Base-by-base conservation (phyloP, 208 protist species). In the Trypanosoma platydactyli region DNA sequence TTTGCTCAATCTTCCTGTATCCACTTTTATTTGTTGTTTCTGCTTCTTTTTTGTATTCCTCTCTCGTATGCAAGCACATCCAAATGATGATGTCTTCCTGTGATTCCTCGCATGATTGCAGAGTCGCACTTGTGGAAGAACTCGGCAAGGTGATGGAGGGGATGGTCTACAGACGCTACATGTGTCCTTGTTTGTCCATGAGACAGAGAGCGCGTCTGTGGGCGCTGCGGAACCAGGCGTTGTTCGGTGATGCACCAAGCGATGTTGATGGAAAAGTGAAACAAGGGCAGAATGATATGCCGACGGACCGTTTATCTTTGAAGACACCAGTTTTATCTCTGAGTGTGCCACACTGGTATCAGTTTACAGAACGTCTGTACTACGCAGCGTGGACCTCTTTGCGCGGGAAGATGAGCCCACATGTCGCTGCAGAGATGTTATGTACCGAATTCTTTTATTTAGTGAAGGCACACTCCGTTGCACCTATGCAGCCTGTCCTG, bases 381-480 rank as follows among this genome's bases (percentile, higher is more conserved):
- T 79, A 75, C 29, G 25, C 35, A 27, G 61, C 55, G 45, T 92
- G 86, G 86, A 71, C 65, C 15, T 56, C 72, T 1, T 73, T 92
- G 49, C 82, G 86, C 12, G 82, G 83, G 11, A 71, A 64, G 25
- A 89, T 92, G 83, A 79, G 67, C n/a, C 62, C 75, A 6, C 78
- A 79, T 38, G 74, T 92, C 16, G 83, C 86, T 20, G 71, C 65
- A 20, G 86, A 92, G 60, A 73, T 76, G 58, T 88, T 92, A 61
- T 89, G 80, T 35, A 66, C 86, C 7, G 86, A 92, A 62, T 77
- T 92, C 58, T 79, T 92, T 38, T 75, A 77, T 41, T 30, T 92
- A n/a, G 52, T 92, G 5, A 74, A 76, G 46, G 63, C 71, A 22
- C 72, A 89, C 64, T 66, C 62, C 5, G 49, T 70, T 54, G 68